Evolutionary conservation across 176 grass and related monocot species (phyloP).

Genomic region (Paspalum notatum): DNA sequence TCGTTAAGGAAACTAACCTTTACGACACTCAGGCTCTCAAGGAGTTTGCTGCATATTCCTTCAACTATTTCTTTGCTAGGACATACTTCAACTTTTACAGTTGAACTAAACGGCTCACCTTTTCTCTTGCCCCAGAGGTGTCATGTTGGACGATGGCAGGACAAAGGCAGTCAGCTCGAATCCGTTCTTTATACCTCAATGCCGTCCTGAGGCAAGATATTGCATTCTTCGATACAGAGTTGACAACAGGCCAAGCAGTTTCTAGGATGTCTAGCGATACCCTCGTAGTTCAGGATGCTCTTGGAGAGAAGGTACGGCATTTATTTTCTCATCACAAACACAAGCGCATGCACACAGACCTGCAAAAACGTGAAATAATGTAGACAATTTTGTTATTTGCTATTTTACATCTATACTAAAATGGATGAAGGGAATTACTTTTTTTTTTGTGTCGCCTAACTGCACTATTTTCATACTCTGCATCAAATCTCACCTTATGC

Average conservation of each 20-base stretch:
- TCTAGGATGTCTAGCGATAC: conserved; percentile 62
- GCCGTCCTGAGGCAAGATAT: conserved; percentile 61
- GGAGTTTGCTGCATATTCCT: not conserved
- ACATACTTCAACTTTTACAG: too few species aligned
- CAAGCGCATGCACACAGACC: not conserved
- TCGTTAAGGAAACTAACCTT: not conserved
- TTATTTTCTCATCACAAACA: not conserved
- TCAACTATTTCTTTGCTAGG: too few species aligned
- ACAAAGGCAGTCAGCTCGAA: conserved; percentile 57
- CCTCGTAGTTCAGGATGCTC: conserved; percentile 54
- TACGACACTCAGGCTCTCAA: not conserved
- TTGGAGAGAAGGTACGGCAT: conserved; percentile 62
- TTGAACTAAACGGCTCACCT: conserved; percentile 16
- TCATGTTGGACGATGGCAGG: conserved; percentile 65
- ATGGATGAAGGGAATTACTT: not conserved
- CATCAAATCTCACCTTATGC: conserved; percentile 5
- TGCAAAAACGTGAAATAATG: not conserved
- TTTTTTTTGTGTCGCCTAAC: not conserved
- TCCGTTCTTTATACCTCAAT: conserved; percentile 60
- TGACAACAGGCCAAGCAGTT: conserved; percentile 61
- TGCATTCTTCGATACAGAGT: conserved; percentile 63
- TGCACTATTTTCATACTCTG: conserved; percentile 2
- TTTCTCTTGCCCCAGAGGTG: conserved; percentile 49
- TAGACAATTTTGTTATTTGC: not conserved
- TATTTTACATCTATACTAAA: not conserved